phyloP scores from a whole-genome alignment of 192 early-diverging fungal genomes.

The Coemansia aciculifera region DNA sequence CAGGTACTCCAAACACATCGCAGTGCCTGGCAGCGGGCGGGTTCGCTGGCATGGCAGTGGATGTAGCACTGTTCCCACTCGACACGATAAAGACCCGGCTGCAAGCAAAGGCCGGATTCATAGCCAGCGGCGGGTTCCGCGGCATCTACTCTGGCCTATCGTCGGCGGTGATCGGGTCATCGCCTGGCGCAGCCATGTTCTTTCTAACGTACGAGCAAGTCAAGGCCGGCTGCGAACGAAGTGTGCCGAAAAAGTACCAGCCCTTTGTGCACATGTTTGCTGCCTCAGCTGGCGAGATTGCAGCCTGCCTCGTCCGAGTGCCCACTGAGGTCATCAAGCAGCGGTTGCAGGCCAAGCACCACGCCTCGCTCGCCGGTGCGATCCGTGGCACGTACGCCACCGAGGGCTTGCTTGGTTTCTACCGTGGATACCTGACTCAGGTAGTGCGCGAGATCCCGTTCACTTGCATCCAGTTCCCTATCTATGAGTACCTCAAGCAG shows the following conservation, averaged over 20 bases:
- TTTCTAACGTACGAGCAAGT: conserved; percentile 89
- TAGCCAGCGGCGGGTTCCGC: conserved; percentile 80
- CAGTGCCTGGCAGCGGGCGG: conserved; percentile 76
- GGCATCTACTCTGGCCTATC: conserved; percentile 90
- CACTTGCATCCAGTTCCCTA: conserved; percentile 93
- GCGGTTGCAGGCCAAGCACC: conserved; percentile 89
- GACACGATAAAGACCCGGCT: conserved; percentile 97
- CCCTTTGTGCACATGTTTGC: conserved; percentile 84
- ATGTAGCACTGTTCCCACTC: conserved; percentile 90
- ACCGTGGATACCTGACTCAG: conserved; percentile 88
- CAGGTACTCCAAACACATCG: conserved; percentile 33
- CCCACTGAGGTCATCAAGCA: conserved; percentile 97
- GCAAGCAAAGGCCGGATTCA: conserved; percentile 83
- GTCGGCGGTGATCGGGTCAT: conserved; percentile 90
- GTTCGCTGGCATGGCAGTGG: conserved; percentile 89
- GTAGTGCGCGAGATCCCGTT: conserved; percentile 97
- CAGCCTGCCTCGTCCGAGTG: conserved; percentile 88
- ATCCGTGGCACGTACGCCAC: conserved; percentile 62
- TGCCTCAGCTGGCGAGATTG: conserved; percentile 88
- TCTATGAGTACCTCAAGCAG: conserved; percentile 89
- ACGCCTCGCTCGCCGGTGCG: conserved; percentile 61
- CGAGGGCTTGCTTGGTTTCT: conserved; percentile 85
- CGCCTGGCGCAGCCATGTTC: conserved; percentile 84
- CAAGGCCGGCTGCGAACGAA: conserved; percentile 55
- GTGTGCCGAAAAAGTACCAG: conserved; percentile 46